Evolutionary conservation across 2,329 filamentous ascomycete genomes (phyloP).

Genomic region (Diatrype stigma): DNA sequence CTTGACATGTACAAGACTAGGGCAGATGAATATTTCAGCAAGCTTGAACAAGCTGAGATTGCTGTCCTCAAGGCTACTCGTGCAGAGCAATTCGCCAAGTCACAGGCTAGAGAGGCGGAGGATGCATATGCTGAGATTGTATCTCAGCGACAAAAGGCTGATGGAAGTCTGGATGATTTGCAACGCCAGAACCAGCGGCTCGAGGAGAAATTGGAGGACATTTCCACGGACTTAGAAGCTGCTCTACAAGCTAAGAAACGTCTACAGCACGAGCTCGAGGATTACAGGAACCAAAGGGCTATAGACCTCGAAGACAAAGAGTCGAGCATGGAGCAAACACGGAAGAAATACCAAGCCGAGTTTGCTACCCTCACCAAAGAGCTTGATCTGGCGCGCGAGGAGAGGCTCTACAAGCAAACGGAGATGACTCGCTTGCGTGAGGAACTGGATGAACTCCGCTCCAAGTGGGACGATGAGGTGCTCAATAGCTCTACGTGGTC

Average conservation of each 20-base stretch:
- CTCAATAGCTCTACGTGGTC: constrained; percentile 97
- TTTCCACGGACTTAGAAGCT: constrained; percentile 82
- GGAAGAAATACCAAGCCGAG: constrained; percentile 95
- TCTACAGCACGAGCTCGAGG: constrained; percentile 93
- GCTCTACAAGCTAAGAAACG: constrained; percentile 87
- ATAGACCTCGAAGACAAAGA: constrained; percentile 98
- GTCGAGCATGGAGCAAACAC: constrained; percentile 90
- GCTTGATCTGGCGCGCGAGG: constrained; percentile 88
- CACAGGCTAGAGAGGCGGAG: constrained; percentile 85
- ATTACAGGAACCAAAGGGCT: constrained; percentile 90
- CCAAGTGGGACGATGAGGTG: constrained; percentile 97
- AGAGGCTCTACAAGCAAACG: constrained; percentile 77
- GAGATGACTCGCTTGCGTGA: constrained; percentile 89
- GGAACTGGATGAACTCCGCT: constrained; percentile 88
- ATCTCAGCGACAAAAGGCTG: constrained; percentile 88
- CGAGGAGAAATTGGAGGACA: constrained; percentile 86
- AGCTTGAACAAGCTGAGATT: constrained; percentile 95
- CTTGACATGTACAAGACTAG: constrained; percentile 86
- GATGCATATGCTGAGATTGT: constrained; percentile 87
- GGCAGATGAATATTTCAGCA: constrained; percentile 94
- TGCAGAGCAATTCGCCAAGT: constrained; percentile 90
- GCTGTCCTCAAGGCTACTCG: constrained; percentile 86
- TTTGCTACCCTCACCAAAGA: constrained; percentile 87
- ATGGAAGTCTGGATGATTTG: constrained; percentile 80
- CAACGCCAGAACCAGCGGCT: constrained; percentile 85